These are phyloP conservation scores for Musa beccarii DNA, from an alignment of 176 grass and related monocot species.

Conservation along the genomic window DNA sequence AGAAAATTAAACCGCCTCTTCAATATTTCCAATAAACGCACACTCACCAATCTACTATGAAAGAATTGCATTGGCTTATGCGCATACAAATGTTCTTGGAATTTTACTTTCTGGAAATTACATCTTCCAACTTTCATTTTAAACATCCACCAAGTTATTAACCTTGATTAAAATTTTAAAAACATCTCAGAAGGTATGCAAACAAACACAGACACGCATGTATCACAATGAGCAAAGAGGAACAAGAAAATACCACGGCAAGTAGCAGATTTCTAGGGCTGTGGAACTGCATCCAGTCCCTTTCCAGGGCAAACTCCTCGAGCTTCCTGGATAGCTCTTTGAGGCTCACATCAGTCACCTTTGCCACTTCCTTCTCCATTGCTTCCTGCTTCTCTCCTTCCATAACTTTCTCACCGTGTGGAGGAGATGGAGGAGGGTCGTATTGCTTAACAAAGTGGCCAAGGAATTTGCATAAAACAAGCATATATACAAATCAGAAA, in stretches of 20 bases:
- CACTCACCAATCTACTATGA: too few relatives aligned
- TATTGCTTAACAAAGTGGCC: neutral
- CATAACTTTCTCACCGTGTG: neutral
- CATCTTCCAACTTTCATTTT: too few relatives aligned
- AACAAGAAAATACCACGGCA: constrained; percentile 46
- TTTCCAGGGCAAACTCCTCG: constrained; percentile 64
- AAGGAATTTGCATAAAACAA: neutral
- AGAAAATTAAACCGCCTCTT: too few relatives aligned
- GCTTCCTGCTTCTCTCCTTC: constrained; percentile 31
- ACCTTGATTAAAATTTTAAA: neutral
- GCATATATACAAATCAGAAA: neutral
- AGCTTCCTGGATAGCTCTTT: constrained; percentile 68
- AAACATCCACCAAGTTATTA: neutral
- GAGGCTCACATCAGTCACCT: constrained; percentile 44
- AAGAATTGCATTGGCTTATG: too few relatives aligned
- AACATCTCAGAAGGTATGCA: neutral
- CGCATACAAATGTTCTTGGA: too few relatives aligned
- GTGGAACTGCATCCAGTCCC: constrained; percentile 85
- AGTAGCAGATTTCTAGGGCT: constrained; percentile 83
- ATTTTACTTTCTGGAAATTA: too few relatives aligned
- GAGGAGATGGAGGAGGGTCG: neutral
- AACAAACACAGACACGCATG: neutral
- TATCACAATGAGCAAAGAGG: neutral
- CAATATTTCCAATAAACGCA: too few relatives aligned
- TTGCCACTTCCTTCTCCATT: neutral